phyloP scores from a whole-genome alignment of 2,329 filamentous ascomycete species.

The Cercospora sesami region DNA sequence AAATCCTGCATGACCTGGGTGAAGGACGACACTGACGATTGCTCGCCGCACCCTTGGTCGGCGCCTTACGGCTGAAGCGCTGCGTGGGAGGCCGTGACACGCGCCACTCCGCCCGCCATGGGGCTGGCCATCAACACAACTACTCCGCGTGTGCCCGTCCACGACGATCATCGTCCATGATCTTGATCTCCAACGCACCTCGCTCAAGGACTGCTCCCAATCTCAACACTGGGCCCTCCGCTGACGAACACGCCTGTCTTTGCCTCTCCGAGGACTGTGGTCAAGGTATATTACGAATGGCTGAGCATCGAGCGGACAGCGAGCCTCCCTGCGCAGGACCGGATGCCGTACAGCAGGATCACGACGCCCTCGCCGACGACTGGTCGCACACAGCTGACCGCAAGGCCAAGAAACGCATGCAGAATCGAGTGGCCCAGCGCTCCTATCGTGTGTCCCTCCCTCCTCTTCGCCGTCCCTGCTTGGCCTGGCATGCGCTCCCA shows the following conservation, averaged over 20 bases:
- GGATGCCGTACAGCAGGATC: background rate
- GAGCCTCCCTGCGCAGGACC: background rate
- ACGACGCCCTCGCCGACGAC: background rate
- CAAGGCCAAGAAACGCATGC: conserved; percentile 11
- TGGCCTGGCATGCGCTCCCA: background rate
- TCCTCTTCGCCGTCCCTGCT: background rate
- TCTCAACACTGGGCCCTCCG: background rate
- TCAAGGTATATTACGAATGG: background rate
- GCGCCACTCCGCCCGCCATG: background rate
- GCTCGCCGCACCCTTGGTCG: background rate
- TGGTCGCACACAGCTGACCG: conserved; percentile 5
- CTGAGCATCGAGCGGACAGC: conserved; percentile 7
- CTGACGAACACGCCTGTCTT: background rate
- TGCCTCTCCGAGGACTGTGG: background rate
- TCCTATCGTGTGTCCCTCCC: conserved; percentile 1
- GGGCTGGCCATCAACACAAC: background rate
- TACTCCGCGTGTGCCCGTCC: background rate
- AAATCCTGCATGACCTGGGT: background rate
- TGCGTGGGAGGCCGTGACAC: background rate
- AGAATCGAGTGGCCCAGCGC: conserved; percentile 12
- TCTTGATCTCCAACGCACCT: background rate
- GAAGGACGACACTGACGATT: background rate
- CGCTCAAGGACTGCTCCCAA: background rate
- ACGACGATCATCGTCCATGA: background rate
- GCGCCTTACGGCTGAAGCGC: background rate